Base-by-base conservation (phyloP, 768 basidiomycete genomes). In the Tylopilus vinaceipallidus region DNA sequence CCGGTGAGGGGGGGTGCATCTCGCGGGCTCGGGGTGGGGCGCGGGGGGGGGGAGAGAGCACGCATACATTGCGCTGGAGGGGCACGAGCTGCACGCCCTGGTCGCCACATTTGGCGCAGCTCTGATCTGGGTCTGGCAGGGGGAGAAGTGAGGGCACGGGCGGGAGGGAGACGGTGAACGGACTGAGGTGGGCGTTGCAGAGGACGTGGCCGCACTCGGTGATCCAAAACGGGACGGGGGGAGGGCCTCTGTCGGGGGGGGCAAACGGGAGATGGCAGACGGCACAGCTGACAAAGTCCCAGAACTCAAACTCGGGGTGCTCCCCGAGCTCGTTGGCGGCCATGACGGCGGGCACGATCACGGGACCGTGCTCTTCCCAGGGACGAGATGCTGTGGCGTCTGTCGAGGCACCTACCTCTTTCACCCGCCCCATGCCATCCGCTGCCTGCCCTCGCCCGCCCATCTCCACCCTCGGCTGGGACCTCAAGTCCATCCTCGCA, bases 191-290 rank as follows among this genome's bases (percentile, higher is more conserved):
- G 33, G 79, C 76, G 61, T 93, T 92, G 75, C 91, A 93, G 23
- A 92, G 57, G 49, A 92, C 78, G 73, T 93, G 91, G 0, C 88
- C 88, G 58, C 91, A 93, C 64, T 91, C 88, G 2, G 91, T 91
- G 52, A 91, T 73, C 91, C 91, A 93, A 65, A 92, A 93, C 0
- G 91, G 91, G 23, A 88, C 69, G 3, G 77, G 73, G 10, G 83
- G 76, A 1, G 71, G 68, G 0, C 76, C 78, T 35, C 73, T 70
- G 32, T 77, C 74, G n/a, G 65, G 65, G 2, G 79, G 70, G 7
- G 72, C 60, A 57, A 86, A 92, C 0, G 83, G 78, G 23, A 88
- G 73, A 54, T 83, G 82, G 57, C 91, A 93, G 60, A 78, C 73
- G 0, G 79, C 72, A 58, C 91, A 93, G 46, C 70, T 68, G 6